Percentiles rank a stretch among this genome's conserved stretches.
phyloP scores from a whole-genome alignment of 2,329 filamentous ascomycete species.

The Cladophialophora chaetospira region DNA sequence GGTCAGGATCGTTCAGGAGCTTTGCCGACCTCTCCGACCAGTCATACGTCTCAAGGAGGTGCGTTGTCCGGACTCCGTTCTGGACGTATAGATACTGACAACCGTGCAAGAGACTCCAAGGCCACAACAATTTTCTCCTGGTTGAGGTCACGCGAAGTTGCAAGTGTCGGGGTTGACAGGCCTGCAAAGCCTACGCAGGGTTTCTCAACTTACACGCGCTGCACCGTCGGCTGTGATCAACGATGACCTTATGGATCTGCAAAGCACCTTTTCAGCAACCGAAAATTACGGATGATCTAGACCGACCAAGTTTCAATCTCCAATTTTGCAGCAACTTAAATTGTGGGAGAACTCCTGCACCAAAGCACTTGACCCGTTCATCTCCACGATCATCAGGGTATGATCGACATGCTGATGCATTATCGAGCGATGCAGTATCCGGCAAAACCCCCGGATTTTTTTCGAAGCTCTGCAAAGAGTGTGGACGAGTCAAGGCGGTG shows the following conservation, averaged over 20 bases:
- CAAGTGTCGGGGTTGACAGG: constrained; percentile 7
- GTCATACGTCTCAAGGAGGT: constrained; percentile 25
- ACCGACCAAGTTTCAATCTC: too few relatives aligned
- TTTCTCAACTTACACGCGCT: background rate
- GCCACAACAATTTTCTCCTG: constrained; percentile 23
- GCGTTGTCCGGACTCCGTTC: constrained; percentile 12
- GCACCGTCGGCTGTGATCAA: background rate
- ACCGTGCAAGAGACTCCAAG: constrained; percentile 18
- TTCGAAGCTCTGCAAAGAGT: background rate
- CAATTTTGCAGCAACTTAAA: background rate
- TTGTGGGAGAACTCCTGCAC: background rate
- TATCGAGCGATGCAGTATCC: background rate
- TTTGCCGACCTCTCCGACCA: constrained; percentile 21
- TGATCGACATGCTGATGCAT: background rate
- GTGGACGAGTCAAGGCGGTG: background rate
- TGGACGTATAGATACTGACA: constrained; percentile 21
- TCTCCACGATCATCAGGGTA: background rate
- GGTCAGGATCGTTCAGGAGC: constrained; percentile 21
- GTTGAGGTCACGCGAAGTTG: constrained; percentile 15
- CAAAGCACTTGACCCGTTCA: constrained; percentile 1
- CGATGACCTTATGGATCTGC: background rate
- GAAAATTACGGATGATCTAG: too few relatives aligned
- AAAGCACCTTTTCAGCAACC: background rate
- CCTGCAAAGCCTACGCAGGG: background rate
- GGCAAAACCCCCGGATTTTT: background rate